Percentiles rank a stretch among this genome's conserved stretches.
Conservation (phyloP, 495 filamentous ascomycete genomes). For the Penicillium crystallinum region DNA sequence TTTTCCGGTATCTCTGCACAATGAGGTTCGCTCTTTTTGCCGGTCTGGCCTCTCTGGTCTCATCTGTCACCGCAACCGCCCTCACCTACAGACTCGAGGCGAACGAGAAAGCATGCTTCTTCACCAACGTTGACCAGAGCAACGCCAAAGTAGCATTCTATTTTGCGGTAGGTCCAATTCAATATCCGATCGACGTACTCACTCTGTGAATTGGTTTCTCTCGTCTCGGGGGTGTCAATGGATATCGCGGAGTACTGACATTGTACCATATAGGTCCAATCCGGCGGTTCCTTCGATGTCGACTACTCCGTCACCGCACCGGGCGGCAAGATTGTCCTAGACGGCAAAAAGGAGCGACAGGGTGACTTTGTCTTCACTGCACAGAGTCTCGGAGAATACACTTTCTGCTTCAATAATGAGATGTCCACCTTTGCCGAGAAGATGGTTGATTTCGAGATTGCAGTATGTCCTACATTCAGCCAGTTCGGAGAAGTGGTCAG, state of each 20-base stretch:
- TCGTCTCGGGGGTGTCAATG: background rate
- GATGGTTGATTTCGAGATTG: constrained; percentile 97
- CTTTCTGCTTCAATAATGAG: constrained; percentile 97
- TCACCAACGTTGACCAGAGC: constrained; percentile 58
- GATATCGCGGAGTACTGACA: constrained; percentile 1
- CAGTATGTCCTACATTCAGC: constrained; percentile 51
- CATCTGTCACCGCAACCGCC: constrained; percentile 67
- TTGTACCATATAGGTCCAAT: constrained; percentile 67
- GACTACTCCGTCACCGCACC: constrained; percentile 87
- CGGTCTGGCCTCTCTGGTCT: constrained; percentile 61
- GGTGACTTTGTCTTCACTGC: constrained; percentile 99
- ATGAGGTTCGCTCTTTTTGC: constrained; percentile 42
- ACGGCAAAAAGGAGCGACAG: constrained; percentile 88
- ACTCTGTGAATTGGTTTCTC: no score
- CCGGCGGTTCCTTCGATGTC: constrained; percentile 91
- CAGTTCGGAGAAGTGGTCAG: background rate
- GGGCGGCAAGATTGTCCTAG: constrained; percentile 73
- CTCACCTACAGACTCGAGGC: constrained; percentile 88
- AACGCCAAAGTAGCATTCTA: constrained; percentile 95
- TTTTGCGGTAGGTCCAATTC: constrained; percentile 73
- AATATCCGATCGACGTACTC: background rate
- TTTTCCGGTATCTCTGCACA: constrained; percentile 10
- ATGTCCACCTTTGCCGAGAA: constrained; percentile 98
- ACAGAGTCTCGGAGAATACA: constrained; percentile 86
- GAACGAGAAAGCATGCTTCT: constrained; percentile 96